Evolutionary conservation across 192 early-diverging fungal genomes (phyloP).

Genomic region (Podila clonocystis): DNA sequence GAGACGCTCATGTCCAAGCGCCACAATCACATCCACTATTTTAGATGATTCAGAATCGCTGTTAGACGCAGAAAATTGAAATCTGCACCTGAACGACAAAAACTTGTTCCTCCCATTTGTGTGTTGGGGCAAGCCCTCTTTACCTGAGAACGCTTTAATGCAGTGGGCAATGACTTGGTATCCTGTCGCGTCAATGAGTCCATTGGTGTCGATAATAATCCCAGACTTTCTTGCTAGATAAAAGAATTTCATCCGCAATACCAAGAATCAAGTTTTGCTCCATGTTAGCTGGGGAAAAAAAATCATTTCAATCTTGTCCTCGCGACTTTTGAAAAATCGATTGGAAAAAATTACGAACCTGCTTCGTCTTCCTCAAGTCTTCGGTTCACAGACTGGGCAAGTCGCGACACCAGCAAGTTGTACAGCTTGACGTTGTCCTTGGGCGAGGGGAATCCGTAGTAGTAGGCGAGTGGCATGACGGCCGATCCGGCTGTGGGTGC

Average conservation of each 20-base stretch:
- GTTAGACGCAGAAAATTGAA: too few relatives aligned
- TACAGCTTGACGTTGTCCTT: constrained; percentile 86
- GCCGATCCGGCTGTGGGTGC: constrained; percentile 70
- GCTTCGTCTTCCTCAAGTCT: constrained; percentile 72
- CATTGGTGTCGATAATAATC: constrained; percentile 86
- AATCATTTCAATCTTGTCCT: not conserved
- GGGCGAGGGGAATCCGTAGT: constrained; percentile 86
- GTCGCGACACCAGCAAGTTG: constrained; percentile 65
- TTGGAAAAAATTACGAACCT: constrained; percentile 30
- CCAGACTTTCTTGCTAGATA: constrained; percentile 72
- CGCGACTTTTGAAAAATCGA: not conserved
- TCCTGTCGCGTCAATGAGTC: constrained; percentile 80
- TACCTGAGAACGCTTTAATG: constrained; percentile 76
- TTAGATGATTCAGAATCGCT: too few relatives aligned
- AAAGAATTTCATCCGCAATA: not conserved
- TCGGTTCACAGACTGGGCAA: constrained; percentile 71
- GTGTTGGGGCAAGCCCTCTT: not conserved
- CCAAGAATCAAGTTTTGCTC: not conserved
- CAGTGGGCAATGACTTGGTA: constrained; percentile 81
- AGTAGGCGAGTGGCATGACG: constrained; percentile 85
- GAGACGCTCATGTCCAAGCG: constrained; percentile 94
- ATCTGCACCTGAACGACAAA: too few relatives aligned
- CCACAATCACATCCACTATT: constrained; percentile 83
- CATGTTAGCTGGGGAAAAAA: not conserved
- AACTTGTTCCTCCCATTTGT: too few relatives aligned